Evolutionary conservation across 2,329 filamentous ascomycete species (phyloP).

Genomic region (Geosmithia morbida): DNA sequence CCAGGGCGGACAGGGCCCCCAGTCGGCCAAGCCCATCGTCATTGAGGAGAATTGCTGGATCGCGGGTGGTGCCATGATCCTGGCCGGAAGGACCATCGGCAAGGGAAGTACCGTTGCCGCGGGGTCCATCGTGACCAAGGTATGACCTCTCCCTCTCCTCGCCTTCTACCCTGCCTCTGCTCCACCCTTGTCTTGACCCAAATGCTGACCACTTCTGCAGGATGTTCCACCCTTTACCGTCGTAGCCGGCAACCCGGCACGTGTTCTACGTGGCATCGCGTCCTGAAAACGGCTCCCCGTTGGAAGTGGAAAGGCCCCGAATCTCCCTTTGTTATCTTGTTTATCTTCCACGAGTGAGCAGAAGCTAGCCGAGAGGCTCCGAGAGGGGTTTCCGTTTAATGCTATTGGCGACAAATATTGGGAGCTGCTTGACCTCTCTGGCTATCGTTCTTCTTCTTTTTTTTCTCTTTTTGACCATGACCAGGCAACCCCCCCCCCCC

Average conservation of each 20-base stretch:
- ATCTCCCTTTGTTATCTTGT: neutral
- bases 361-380: too few species aligned
- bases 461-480: too few species aligned
- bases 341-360: too few species aligned
- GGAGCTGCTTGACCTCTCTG: too few species aligned
- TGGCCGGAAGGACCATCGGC: slow-evolving; percentile 70
- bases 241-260: slow-evolving; percentile 56
- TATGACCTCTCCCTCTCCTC: slow-evolving; percentile 13
- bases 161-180: neutral
- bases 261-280: slow-evolving; percentile 30
- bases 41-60: slow-evolving; percentile 84
- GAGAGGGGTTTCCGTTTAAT: too few species aligned
- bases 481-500: too few species aligned
- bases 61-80: slow-evolving; percentile 60
- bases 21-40: slow-evolving; percentile 54
- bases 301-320: neutral
- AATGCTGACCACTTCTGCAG: slow-evolving; percentile 11
- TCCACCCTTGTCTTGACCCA: neutral
- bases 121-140: slow-evolving; percentile 73
- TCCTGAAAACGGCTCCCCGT: neutral
- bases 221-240: slow-evolving; percentile 56
- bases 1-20: slow-evolving; percentile 58
- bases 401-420: too few species aligned
- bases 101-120: slow-evolving; percentile 69
- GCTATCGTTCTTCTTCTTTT: too few species aligned